Base-by-base conservation (phyloP, 2,329 filamentous ascomycete species). In the Cercospora sp. region DNA sequence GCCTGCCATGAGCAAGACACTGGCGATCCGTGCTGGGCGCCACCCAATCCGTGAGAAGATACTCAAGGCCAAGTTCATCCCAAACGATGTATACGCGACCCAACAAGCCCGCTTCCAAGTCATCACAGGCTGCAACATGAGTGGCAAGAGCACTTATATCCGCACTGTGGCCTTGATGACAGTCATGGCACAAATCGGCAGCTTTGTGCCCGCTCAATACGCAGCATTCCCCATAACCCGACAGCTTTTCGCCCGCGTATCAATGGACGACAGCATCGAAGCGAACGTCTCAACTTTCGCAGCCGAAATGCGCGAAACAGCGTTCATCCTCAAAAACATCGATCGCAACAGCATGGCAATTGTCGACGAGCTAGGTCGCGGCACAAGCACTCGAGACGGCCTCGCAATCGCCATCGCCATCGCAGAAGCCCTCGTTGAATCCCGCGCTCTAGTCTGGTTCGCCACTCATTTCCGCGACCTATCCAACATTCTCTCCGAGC, bases 71-170 rank as follows among this genome's bases (percentile, higher is more conserved):
- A 88, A 87, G 23, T 96, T 91, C 76, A 84, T 98, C 3, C 91
- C 95, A 0, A 98, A 98, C 71, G 94, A 98, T 75, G 91, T 94
- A 30, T 98, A 94, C 74, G 90, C 92, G 2, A 91, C 90, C 0
- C 86, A 90, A 36, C 89, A 94, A 68, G 89, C 89, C 39, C 88
- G 94, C 1, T 96, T 97, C 75, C 94, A 98, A 72, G 91, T 98
- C 69, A 90, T 99, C 70, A 98, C 94, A 0, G 94, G 95, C 3
- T 96, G 92, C 78, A 99, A 99, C 74, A 99, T 99, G 95, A 96
- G 93, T 73, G 95, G 94, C 0, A 99, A 98, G 78, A 96, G 91
- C 71, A 99, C 94, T 0, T 98, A 97, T 75, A 97, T 98, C 70
- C 89, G 93, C 60, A 90, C 91, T 1, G 84, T 96, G 26, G 92